Evolutionary conservation across 176 grass and related monocot genomes (phyloP).

Genomic region (Dactylis glomerata): DNA sequence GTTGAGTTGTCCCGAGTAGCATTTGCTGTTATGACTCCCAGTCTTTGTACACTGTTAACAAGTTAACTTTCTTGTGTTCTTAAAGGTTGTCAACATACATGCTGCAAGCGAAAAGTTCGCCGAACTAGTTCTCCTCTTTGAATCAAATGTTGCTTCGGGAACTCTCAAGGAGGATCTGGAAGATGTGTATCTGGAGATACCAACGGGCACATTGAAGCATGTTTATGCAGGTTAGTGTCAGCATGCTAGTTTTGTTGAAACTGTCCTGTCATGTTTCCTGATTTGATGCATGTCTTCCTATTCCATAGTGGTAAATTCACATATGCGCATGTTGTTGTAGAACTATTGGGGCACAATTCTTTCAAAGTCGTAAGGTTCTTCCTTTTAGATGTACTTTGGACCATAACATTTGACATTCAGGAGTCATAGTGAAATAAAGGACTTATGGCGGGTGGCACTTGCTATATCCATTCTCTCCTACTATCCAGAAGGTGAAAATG

Average conservation of each 20-base stretch:
- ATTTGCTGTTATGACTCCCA: not conserved
- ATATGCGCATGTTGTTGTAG: not conserved
- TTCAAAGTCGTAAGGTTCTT: not conserved
- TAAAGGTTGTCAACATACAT: constrained; percentile 67
- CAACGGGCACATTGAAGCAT: constrained; percentile 39
- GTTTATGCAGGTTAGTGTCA: constrained; percentile 60
- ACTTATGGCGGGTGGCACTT: constrained; percentile 73
- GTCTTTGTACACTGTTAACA: not conserved
- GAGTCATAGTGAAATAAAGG: constrained; percentile 72
- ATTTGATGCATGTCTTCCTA: not conserved
- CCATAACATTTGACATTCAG: constrained; percentile 22
- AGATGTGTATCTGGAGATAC: constrained; percentile 70
- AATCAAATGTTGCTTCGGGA: constrained; percentile 37
- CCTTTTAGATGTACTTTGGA: not conserved
- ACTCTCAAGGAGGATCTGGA: constrained; percentile 41
- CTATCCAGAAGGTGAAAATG: constrained; percentile 18
- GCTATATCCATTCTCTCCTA: constrained; percentile 48
- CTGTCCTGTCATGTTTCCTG: not conserved
- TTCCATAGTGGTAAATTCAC: not conserved
- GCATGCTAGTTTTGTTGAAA: not conserved
- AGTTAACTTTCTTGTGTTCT: not conserved
- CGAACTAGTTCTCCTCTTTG: constrained; percentile 45
- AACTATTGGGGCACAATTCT: not conserved
- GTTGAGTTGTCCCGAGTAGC: constrained; percentile 10
- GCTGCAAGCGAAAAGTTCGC: constrained; percentile 56